Conservation (phyloP, 2,329 filamentous ascomycete genomes). For the Fusarium guadeloupense region DNA sequence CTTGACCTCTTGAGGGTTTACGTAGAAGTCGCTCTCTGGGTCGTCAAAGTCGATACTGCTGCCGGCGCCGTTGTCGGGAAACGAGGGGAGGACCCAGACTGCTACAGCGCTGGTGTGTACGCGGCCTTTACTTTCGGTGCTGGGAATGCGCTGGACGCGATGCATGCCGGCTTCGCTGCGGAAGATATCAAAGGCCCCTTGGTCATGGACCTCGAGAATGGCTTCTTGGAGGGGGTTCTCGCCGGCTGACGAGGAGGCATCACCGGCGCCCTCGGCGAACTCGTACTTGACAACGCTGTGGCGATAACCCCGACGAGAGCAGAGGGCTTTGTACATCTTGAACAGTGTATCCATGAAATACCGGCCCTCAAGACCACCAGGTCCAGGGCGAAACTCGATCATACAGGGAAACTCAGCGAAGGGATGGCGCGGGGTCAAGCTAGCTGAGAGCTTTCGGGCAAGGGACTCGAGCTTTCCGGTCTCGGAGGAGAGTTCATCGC, state of each 20-base stretch:
- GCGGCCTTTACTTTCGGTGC: slow-evolving; percentile 88
- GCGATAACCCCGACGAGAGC: slow-evolving; percentile 72
- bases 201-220: slow-evolving; percentile 80
- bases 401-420: slow-evolving; percentile 92
- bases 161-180: slow-evolving; percentile 94
- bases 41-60: slow-evolving; percentile 73
- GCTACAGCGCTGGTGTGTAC: slow-evolving; percentile 94
- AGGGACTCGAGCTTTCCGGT: slow-evolving; percentile 68
- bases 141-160: slow-evolving; percentile 90
- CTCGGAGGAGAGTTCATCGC: slow-evolving; percentile 81
- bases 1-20: slow-evolving; percentile 83
- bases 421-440: slow-evolving; percentile 86
- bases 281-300: slow-evolving; percentile 82
- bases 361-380: slow-evolving; percentile 89
- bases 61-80: slow-evolving; percentile 66
- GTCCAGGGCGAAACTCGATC: slow-evolving; percentile 90
- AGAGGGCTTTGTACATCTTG: slow-evolving; percentile 88
- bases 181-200: slow-evolving; percentile 82
- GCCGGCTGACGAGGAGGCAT: slow-evolving; percentile 60
- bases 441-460: slow-evolving; percentile 73
- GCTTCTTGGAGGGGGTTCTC: slow-evolving; percentile 84
- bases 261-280: slow-evolving; percentile 70
- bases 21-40: slow-evolving; percentile 89
- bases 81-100: slow-evolving; percentile 89
- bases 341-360: slow-evolving; percentile 89